Base-by-base conservation (phyloP, 306 rosid genomes). In the Ormosia emarginata region DNA sequence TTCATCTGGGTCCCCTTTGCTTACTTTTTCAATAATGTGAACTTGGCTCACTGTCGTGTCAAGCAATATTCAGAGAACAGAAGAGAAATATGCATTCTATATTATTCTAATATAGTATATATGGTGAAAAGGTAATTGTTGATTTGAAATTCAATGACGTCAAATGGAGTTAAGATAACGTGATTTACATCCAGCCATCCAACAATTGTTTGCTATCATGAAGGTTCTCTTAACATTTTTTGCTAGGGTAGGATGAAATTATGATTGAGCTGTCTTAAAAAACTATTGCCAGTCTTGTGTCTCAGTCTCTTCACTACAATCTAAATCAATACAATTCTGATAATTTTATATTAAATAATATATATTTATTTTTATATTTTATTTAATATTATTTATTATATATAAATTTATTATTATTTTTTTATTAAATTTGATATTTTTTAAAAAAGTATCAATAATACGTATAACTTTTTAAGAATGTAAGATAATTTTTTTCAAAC, bases 1-100 rank as follows among this genome's bases (percentile, higher is more conserved):
- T 75, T 63, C 44, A 6, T 59, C 18, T 67, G 88, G 89, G 72
- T 76, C 91, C 86, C 86, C 71, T 44, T 65, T 64, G 73, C 52
- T 50, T 84, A 56, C 75, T 39, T 14, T 58, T 81, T 44, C n/a
- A n/a, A n/a, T n/a, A n/a, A n/a, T n/a, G n/a, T n/a, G n/a, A n/a
- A n/a, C n/a, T n/a, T n/a, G n/a, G 44, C 52, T 40, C 39, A 67
- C 29, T 39, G 5, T 32, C 33, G 65, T 15, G 59, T 62, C 41
- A 81, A 50, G 39, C 30, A 56, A 46, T 1, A 13, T 18, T 32
- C 46, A 12, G 17, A 40, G 8, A 12, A 46, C 12, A 10, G 0
- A 53, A 7, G 56, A 44, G 74, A 15, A 77, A 50, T 36, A 36
- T 77, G 59, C 71, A 74, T 61, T 46, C n/a, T n/a, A n/a, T n/a